A percentile compares a stretch with the other conserved stretches of the same genome.
These are phyloP conservation scores for Trypanosoma theileri DNA, from an alignment of 208 protist genomes.

Conservation along the genomic window DNA sequence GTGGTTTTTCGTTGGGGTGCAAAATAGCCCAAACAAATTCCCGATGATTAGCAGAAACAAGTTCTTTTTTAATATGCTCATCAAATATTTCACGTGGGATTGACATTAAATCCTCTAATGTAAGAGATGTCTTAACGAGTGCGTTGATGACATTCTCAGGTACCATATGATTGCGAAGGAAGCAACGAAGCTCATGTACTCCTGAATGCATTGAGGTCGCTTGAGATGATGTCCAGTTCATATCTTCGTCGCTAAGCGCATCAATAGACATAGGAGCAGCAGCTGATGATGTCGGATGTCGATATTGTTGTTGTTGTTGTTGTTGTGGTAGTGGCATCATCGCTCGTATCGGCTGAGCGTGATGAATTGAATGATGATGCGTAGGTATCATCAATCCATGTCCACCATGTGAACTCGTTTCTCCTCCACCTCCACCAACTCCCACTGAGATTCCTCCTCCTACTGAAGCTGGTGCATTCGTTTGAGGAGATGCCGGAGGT, in stretches of 20 bases:
- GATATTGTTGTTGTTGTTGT: constrained; percentile 22
- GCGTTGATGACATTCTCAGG: constrained; percentile 18
- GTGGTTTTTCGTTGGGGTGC: constrained; percentile 16
- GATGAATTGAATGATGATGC: constrained; percentile 32
- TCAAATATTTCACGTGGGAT: constrained; percentile 17
- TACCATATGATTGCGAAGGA: constrained; percentile 18
- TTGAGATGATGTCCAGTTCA: constrained; percentile 24
- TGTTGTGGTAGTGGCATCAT: not conserved
- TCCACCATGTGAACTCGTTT: constrained; percentile 3
- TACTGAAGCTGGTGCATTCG: constrained; percentile 19
- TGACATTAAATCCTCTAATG: constrained; percentile 16
- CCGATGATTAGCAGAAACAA: not conserved
- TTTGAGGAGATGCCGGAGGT: constrained; percentile 2
- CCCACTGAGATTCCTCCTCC: constrained; percentile 2
- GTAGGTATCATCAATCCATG: constrained; percentile 25
- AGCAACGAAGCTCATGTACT: constrained; percentile 18
- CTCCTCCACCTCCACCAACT: constrained; percentile 5
- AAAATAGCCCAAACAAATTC: constrained; percentile 25
- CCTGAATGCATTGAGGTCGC: not conserved
- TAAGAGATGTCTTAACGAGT: constrained; percentile 13
- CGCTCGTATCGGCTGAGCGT: constrained; percentile 29
- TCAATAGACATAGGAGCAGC: constrained; percentile 36
- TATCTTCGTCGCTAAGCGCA: constrained; percentile 30
- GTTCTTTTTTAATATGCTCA: constrained; percentile 22
- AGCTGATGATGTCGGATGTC: constrained; percentile 11